Percentiles rank a stretch among this genome's conserved stretches.
Conservation (phyloP, 176 grass and related monocot genomes). For the Juncus effusus region DNA sequence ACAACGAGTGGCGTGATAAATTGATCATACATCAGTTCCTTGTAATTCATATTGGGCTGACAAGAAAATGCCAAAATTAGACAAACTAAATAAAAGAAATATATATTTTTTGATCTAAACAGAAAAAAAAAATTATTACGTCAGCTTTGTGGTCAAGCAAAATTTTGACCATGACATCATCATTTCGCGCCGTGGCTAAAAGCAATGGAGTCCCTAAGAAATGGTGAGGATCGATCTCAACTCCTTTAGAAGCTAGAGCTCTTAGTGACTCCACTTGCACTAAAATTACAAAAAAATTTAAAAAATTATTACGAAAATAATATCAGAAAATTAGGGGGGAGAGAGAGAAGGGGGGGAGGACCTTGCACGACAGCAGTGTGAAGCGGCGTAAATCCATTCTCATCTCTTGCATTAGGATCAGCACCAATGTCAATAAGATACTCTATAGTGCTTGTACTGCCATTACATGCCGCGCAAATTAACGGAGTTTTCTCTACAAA, state of each 20-base stretch:
- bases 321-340: not conserved
- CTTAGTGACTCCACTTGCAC: constrained; percentile 28
- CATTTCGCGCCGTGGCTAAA: constrained; percentile 22
- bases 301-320: not conserved
- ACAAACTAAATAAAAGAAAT: not conserved
- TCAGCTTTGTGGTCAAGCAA: constrained; percentile 15
- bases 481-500: too few relatives aligned
- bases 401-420: constrained; percentile 22
- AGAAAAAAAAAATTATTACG: not conserved
- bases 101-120: not conserved
- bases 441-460: constrained; percentile 10
- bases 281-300: constrained; percentile 13
- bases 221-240: constrained; percentile 25
- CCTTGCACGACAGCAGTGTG: constrained; percentile 36
- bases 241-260: constrained; percentile 26
- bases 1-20: constrained; percentile 14
- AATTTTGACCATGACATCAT: constrained; percentile 30
- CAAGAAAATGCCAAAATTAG: too few relatives aligned
- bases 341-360: not conserved
- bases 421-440: constrained; percentile 50
- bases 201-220: constrained; percentile 19
- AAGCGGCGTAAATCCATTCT: constrained; percentile 34
- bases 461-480: not conserved
- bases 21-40: not conserved
- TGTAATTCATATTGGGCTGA: not conserved